Evolutionary conservation across 208 protist genomes (phyloP).

Genomic region (Leishmania guyanensis): DNA sequence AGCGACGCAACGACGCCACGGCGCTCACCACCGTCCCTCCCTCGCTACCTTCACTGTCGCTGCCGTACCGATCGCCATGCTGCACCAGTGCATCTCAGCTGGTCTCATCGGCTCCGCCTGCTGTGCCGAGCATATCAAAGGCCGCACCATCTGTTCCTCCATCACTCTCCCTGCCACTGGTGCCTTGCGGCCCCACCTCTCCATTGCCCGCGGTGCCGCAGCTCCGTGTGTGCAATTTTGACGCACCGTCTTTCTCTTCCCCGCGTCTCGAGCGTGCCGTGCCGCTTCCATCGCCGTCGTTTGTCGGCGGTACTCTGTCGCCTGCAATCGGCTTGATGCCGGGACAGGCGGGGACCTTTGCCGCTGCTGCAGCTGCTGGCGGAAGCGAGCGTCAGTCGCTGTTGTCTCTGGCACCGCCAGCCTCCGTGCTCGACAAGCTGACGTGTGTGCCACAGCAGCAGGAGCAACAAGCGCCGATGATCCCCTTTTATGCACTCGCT

Average conservation of each 20-base stretch:
- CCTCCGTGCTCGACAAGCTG: not conserved
- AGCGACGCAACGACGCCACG: slow-evolving; percentile 7
- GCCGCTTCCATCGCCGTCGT: not conserved
- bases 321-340: not conserved
- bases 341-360: not conserved
- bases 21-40: not conserved
- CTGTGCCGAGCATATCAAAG: not conserved
- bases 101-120: not conserved
- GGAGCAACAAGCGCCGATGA: not conserved
- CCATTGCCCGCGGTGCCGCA: not conserved
- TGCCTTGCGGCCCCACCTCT: not conserved
- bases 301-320: not conserved
- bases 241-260: not conserved
- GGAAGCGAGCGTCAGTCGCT: not conserved
- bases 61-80: not conserved
- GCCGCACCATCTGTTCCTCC: not conserved
- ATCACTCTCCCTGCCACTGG: not conserved
- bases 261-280: not conserved
- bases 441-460: not conserved
- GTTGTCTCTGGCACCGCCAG: not conserved
- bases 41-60: not conserved
- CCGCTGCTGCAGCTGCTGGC: not conserved
- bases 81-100: not conserved
- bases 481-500: not conserved
- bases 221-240: not conserved